Evolutionary conservation across 2,329 filamentous ascomycete genomes (phyloP).

Genomic region (Apiospora hydei): DNA sequence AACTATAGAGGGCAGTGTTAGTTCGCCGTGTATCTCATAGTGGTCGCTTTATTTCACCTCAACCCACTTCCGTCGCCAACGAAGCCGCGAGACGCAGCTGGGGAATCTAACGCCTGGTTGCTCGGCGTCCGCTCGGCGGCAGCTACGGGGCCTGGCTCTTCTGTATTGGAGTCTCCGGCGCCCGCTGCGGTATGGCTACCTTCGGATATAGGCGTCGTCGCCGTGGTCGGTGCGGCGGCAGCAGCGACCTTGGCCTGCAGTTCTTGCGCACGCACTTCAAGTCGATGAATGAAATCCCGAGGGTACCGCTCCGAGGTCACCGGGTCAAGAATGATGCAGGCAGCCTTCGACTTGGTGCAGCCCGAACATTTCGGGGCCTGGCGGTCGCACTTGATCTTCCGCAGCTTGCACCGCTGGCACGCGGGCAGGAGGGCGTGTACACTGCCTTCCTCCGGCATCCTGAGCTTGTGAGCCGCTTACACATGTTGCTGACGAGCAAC

Average conservation of each 20-base stretch:
- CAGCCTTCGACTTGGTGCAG: conserved; percentile 36
- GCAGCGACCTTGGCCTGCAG: background rate
- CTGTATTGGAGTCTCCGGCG: conserved; percentile 39
- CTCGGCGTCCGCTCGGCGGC: background rate
- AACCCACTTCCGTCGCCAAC: conserved; percentile 29
- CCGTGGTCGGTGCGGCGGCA: background rate
- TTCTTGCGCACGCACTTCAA: background rate
- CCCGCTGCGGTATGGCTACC: conserved; percentile 22
- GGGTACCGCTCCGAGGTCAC: conserved; percentile 33
- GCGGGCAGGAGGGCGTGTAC: conserved; percentile 26
- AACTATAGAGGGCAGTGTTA: background rate
- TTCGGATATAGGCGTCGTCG: background rate
- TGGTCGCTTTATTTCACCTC: conserved; percentile 23
- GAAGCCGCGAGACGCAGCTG: conserved; percentile 23
- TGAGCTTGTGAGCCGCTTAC: background rate
- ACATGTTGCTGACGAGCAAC: background rate
- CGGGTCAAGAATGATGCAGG: conserved; percentile 39
- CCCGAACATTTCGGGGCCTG: conserved; percentile 39
- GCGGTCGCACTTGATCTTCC: conserved; percentile 40
- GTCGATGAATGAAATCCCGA: conserved; percentile 27
- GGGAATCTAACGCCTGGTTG: conserved; percentile 28
- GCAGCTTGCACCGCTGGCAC: conserved; percentile 28
- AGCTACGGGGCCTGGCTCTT: conserved; percentile 28
- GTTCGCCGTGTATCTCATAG: no score
- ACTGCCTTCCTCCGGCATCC: conserved; percentile 14